Base-by-base conservation (phyloP, 352 stramenopile genomes). In the Globisporangium paroecandrum region DNA sequence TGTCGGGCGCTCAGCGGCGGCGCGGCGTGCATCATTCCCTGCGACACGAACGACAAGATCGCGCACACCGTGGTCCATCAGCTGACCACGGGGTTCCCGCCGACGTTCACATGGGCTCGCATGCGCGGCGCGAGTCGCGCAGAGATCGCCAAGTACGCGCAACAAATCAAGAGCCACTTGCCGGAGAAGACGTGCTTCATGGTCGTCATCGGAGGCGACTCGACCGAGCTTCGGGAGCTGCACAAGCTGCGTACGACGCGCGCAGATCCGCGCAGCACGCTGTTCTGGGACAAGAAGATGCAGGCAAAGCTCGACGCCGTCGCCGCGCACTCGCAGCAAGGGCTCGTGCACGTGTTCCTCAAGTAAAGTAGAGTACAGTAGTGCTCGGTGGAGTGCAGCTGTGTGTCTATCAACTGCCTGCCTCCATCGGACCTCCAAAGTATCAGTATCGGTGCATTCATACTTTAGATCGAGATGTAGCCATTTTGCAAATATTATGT, bases 221-320 rank as follows among this genome's bases (percentile, higher is more conserved):
- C 78, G 22, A 82, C 62, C 13, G 74, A 85, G 49, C 66, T 95
- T 15, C 83, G 85, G 7, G 82, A 84, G 49, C 70, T 94, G 36
- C 85, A 95, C 75, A 90, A 93, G 65, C 76, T 89, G 36, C 83
- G 87, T 53, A 93, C 83, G 32, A 90, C 87, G 20, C 85, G 85
- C 20, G 82, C 77, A 12, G 86, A 95, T 60, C 85, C 85, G 41
- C 78, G 86, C 2, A 88, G 78, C 60, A 91, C 87, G 57, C 71
- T 95, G 25, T 72, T 87, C 64, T 95, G 87, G 87, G 83, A 94
- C 70, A 89, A 91, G 58, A 70, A 70, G 29, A 75, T 91, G 72
- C 84, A 95, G 71, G 60, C 78, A 36, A 74, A 76, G 56, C 70
- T 95, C 10, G 76, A 93, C 38, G 66, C 60, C 15, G 75, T 79